Conservation (phyloP, 2,329 filamentous ascomycete species). For the Alternaria panax region DNA sequence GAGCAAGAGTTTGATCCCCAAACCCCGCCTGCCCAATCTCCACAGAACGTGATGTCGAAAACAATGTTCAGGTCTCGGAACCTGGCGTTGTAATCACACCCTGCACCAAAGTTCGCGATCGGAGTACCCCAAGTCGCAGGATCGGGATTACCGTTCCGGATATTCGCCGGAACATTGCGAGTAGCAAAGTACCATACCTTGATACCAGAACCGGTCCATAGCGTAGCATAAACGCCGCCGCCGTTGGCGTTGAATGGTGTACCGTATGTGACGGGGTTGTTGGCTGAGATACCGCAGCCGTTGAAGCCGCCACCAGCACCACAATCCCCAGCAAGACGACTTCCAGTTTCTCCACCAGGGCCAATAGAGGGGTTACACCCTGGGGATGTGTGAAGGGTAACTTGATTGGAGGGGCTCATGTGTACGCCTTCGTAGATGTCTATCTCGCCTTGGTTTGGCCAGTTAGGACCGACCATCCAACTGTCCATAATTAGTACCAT, state of each 20-base stretch:
- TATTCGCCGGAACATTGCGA: slow-evolving; percentile 52
- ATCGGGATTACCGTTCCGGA: slow-evolving; percentile 51
- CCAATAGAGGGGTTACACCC: slow-evolving; percentile 46
- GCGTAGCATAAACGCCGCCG: slow-evolving; percentile 54
- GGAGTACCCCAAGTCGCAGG: slow-evolving; percentile 54
- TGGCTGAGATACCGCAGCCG: slow-evolving; percentile 44
- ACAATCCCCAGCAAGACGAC: slow-evolving; percentile 44
- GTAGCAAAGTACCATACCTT: slow-evolving; percentile 58
- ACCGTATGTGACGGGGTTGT: slow-evolving; percentile 44
- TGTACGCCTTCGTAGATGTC: slow-evolving; percentile 51
- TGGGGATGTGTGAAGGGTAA: slow-evolving; percentile 49
- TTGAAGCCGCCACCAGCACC: slow-evolving; percentile 45
- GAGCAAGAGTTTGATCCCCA: slow-evolving; percentile 48
- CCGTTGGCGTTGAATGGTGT: slow-evolving; percentile 51
- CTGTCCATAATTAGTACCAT: slow-evolving; percentile 24
- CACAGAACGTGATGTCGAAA: slow-evolving; percentile 63
- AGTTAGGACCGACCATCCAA: slow-evolving; percentile 51
- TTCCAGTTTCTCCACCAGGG: slow-evolving; percentile 42
- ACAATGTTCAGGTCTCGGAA: slow-evolving; percentile 50
- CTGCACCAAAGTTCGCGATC: slow-evolving; percentile 44
- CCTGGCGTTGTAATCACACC: slow-evolving; percentile 47
- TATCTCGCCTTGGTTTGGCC: slow-evolving; percentile 51
- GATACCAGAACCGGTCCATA: slow-evolving; percentile 53
- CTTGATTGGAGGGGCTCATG: slow-evolving; percentile 45
- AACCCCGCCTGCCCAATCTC: slow-evolving; percentile 61